phyloP scores from a whole-genome alignment of 345 rosid species.

The Melastoma malabathricum region DNA sequence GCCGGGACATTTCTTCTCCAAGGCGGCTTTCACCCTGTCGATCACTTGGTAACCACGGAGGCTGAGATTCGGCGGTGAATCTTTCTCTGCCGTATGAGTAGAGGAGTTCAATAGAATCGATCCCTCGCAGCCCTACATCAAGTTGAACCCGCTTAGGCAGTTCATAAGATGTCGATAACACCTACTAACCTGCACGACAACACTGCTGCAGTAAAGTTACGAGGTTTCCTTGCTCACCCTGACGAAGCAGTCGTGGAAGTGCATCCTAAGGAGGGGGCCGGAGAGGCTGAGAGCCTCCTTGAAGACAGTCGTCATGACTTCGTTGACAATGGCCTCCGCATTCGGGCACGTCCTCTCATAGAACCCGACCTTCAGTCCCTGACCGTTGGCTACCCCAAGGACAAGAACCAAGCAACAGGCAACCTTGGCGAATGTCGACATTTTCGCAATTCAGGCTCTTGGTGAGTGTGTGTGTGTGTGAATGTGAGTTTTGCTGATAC shows the following conservation, averaged over 20 bases:
- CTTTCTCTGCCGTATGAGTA: slow-evolving; percentile 38
- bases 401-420: slow-evolving; percentile 15
- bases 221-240: slow-evolving; percentile 20
- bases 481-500: too few relatives aligned
- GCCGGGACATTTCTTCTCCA: slow-evolving; percentile 61
- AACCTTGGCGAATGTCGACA: slow-evolving; percentile 13
- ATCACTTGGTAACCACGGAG: slow-evolving; percentile 51
- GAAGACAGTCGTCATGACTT: slow-evolving; percentile 14
- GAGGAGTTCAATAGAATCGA: slow-evolving; percentile 52
- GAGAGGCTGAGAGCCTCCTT: slow-evolving; percentile 32
- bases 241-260: slow-evolving; percentile 75
- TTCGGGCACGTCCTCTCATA: slow-evolving; percentile 31
- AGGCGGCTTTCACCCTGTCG: slow-evolving; percentile 44
- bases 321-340: slow-evolving; percentile 35
- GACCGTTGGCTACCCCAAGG: slow-evolving; percentile 1
- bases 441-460: too few relatives aligned
- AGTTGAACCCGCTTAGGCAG: background rate
- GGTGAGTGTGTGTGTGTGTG: too few relatives aligned
- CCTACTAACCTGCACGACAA: too few relatives aligned
- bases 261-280: slow-evolving; percentile 55
- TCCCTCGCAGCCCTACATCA: slow-evolving; percentile 67
- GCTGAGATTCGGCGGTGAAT: slow-evolving; percentile 30
- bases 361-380: slow-evolving; percentile 16
- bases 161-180: too few relatives aligned
- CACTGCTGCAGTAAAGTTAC: background rate